Evolutionary conservation across 2,329 filamentous ascomycete genomes (phyloP).

Genomic region (Fusarium nelsonii): DNA sequence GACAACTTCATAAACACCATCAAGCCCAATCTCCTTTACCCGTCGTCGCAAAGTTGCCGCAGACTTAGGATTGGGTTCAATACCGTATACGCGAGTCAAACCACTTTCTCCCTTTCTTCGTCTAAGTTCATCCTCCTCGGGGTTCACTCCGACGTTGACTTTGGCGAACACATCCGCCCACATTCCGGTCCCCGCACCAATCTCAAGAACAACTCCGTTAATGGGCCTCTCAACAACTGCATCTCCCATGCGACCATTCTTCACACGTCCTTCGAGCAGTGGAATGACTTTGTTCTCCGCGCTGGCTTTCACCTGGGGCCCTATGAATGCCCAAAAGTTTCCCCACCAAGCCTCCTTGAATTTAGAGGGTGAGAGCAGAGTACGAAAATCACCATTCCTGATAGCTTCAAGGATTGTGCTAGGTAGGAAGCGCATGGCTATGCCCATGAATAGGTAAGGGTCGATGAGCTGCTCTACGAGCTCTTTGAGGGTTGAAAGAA

Average conservation of each 20-base stretch:
- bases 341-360: conserved; percentile 69
- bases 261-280: conserved; percentile 64
- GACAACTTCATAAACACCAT: conserved; percentile 70
- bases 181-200: conserved; percentile 71
- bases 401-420: conserved; percentile 61
- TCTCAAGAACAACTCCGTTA: conserved; percentile 68
- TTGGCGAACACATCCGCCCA: conserved; percentile 68
- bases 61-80: conserved; percentile 71
- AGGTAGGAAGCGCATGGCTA: conserved; percentile 64
- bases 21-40: conserved; percentile 65
- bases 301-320: conserved; percentile 62
- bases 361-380: conserved; percentile 57
- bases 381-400: conserved; percentile 49
- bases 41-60: conserved; percentile 61
- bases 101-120: conserved; percentile 29
- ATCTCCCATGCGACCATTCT: conserved; percentile 53
- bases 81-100: conserved; percentile 68
- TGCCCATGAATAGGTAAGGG: conserved; percentile 66
- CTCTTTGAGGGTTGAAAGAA: conserved; percentile 43
- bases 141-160: conserved; percentile 36
- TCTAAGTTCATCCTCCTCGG: conserved; percentile 29
- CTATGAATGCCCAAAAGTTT: conserved; percentile 69
- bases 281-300: conserved; percentile 62
- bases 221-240: conserved; percentile 55
- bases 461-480: conserved; percentile 54